These are phyloP conservation scores for Fusarium floridanum DNA, from an alignment of 2,329 filamentous ascomycete genomes.

Conservation along the genomic window DNA sequence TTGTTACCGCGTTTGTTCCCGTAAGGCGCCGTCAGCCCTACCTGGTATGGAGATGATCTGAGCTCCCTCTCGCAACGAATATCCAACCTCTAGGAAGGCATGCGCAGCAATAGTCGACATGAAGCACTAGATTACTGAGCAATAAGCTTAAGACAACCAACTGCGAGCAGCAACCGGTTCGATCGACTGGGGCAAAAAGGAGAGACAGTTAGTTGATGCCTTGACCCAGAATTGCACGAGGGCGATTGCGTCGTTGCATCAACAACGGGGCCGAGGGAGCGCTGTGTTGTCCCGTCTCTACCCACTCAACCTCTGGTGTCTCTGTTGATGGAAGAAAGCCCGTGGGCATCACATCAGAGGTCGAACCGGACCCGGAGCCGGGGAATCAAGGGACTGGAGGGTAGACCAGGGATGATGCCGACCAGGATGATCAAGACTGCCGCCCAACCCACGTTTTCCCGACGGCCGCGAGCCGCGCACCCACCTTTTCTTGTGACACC, in stretches of 20 bases:
- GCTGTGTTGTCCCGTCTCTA: slow-evolving; percentile 38
- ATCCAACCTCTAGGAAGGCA: neutral
- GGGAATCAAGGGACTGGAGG: slow-evolving; percentile 31
- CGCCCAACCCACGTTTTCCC: slow-evolving; percentile 41
- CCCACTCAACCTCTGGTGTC: slow-evolving; percentile 14
- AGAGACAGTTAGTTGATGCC: neutral
- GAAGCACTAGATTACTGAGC: neutral
- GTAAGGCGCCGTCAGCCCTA: slow-evolving; percentile 29
- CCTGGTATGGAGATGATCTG: slow-evolving; percentile 8
- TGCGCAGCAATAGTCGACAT: neutral
- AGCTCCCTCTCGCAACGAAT: slow-evolving; percentile 10
- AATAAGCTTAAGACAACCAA: slow-evolving; percentile 14
- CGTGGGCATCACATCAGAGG: slow-evolving; percentile 1
- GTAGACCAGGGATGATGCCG: slow-evolving; percentile 36
- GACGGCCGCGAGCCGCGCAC: slow-evolving; percentile 29
- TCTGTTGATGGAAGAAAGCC: slow-evolving; percentile 2
- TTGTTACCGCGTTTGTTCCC: slow-evolving; percentile 24
- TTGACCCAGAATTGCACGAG: slow-evolving; percentile 13
- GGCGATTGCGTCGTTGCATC: slow-evolving; percentile 18
- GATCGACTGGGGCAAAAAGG: neutral
- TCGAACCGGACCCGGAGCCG: slow-evolving; percentile 29
- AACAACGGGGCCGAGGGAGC: slow-evolving; percentile 27
- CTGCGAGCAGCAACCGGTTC: neutral
- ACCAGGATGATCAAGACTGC: slow-evolving; percentile 33
- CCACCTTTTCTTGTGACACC: slow-evolving; percentile 17